phyloP scores from a whole-genome alignment of 2,329 filamentous ascomycete genomes.

The Colletotrichum filicis region DNA sequence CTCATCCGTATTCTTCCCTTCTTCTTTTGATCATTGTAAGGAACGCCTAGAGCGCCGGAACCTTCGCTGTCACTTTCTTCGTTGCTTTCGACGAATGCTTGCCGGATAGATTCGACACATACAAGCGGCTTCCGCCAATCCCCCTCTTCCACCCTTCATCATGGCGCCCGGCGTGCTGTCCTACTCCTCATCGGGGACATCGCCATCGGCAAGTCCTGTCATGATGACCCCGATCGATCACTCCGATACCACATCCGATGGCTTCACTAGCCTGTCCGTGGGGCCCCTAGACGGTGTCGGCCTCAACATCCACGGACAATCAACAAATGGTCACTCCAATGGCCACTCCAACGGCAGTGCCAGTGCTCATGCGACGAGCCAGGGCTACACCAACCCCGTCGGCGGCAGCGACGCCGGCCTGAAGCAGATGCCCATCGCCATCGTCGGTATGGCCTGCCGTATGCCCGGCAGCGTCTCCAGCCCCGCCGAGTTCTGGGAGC shows the following conservation, averaged over 20 bases:
- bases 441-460: constrained; percentile 60
- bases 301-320: constrained; percentile 31
- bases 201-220: constrained; percentile 36
- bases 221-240: constrained; percentile 35
- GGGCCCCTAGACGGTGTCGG: constrained; percentile 32
- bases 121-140: constrained; percentile 29
- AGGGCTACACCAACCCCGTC: constrained; percentile 25
- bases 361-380: constrained; percentile 18
- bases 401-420: constrained; percentile 34
- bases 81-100: constrained; percentile 33
- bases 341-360: constrained; percentile 33
- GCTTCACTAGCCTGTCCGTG: constrained; percentile 33
- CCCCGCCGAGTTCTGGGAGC: constrained; percentile 57
- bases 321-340: constrained; percentile 35
- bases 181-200: constrained; percentile 36
- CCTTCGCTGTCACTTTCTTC: constrained; percentile 26
- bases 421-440: constrained; percentile 54
- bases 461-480: constrained; percentile 55
- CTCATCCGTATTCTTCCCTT: neutral
- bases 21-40: constrained; percentile 2
- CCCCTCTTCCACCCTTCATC: constrained; percentile 16
- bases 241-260: constrained; percentile 35
- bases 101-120: constrained; percentile 16
- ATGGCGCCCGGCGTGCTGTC: constrained; percentile 36
- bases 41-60: constrained; percentile 34